Percentiles rank a stretch among this genome's conserved stretches.
These are phyloP conservation scores for Eucalyptus regnans DNA, from an alignment of 345 rosid genomes.

Conservation along the genomic window DNA sequence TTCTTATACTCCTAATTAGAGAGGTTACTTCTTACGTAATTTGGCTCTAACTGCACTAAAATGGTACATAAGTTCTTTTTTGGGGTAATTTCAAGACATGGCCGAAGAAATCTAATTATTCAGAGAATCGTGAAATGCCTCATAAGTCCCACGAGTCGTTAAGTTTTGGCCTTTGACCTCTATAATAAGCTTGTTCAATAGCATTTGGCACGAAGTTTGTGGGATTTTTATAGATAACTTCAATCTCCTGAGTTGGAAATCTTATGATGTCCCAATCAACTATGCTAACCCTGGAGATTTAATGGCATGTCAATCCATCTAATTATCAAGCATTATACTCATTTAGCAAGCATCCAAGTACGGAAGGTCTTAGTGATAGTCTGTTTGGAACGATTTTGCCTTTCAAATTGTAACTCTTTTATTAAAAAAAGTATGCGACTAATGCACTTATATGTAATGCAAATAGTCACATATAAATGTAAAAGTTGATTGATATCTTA, in stretches of 20 bases:
- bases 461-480: not conserved
- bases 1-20: not conserved
- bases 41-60: not conserved
- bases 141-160: accelerated
- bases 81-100: not conserved
- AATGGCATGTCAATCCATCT: not conserved
- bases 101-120: not conserved
- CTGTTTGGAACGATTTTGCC: not conserved
- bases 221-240: not conserved
- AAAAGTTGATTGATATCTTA: not conserved
- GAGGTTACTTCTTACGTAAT: not conserved
- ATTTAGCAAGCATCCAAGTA: not conserved
- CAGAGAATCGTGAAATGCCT: not conserved
- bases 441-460: not conserved
- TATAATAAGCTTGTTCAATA: not conserved
- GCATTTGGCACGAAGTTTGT: not conserved
- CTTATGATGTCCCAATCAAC: not conserved
- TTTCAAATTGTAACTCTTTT: not conserved
- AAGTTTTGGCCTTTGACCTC: not conserved
- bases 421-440: not conserved
- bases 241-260: not conserved
- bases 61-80: not conserved
- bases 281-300: not conserved
- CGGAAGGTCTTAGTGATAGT: not conserved
- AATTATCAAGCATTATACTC: not conserved